Evolutionary conservation across 2,329 filamentous ascomycete genomes (phyloP), one percentile per base, ranked within the genome.

Genomic region (Stemphylium lycopersici): DNA sequence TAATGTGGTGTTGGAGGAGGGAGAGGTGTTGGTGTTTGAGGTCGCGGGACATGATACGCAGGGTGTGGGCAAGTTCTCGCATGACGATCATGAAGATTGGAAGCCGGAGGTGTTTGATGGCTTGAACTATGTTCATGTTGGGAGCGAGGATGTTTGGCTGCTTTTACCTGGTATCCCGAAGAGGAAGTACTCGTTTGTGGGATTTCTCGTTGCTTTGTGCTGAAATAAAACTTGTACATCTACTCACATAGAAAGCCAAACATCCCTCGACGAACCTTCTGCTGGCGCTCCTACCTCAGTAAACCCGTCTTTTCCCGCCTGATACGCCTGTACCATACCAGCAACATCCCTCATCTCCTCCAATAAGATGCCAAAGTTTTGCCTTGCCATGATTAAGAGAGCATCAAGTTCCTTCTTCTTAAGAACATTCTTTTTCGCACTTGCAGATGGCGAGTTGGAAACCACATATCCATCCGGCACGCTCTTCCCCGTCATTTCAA

Each of bases 341-440:
- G 37, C 51, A 56, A 68, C 56, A 20, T 68, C 64, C 13, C 52
- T 48, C n/a, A 66, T 18, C 49, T 68, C 65, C 56, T 66, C 58
- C 3, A 40, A 36, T 10, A 69, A 26, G 10, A 62, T 46, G 11
- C 16, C 39, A 7, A 65, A 33, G 52, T 68, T 68, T 45, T 63
- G 57, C 46, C 61, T 52, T 8, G 57, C 52, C 32, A 63, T 54
- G 13, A 43, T 10, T 3, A 54, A 15, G 20, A 66, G 31, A 6
- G 54, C 41, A 26, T 63, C 55, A 6, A 64, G 33, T 20, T 66
- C 62, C 15, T 54, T 32, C 7, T 46, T 56, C 47, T 47, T 53
- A 12, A 53, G 37, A 16, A 12, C 2, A 4, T 18, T n/a, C 10
- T 24, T 22, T 5, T 20, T 15, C 13, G 22, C 34, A 33, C 26